phyloP scores from a whole-genome alignment of 2,329 filamentous ascomycete genomes.

The Aureobasidium subglaciale region DNA sequence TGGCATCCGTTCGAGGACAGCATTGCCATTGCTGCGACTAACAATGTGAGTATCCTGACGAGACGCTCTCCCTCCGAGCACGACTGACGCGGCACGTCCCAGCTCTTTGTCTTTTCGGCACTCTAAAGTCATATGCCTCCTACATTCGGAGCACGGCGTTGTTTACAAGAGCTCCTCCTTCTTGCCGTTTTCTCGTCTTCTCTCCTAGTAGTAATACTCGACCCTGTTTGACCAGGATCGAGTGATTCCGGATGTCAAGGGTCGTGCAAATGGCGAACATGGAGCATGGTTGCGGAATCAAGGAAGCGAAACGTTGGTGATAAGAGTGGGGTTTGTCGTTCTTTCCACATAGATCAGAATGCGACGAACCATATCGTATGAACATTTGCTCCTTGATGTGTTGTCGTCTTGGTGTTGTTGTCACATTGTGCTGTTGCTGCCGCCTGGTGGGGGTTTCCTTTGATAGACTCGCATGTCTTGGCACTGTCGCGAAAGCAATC shows the following conservation, averaged over 20 bases:
- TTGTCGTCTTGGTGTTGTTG: background rate
- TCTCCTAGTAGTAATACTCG: slow-evolving; percentile 7
- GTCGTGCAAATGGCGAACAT: slow-evolving; percentile 6
- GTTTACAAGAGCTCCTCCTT: background rate
- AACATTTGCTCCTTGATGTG: background rate
- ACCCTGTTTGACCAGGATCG: background rate
- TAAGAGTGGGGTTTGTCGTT: background rate
- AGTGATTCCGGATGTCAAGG: background rate
- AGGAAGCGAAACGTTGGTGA: background rate
- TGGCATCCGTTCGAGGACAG: slow-evolving; percentile 99
- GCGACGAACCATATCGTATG: background rate
- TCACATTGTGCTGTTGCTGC: too few relatives aligned
- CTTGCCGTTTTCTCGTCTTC: background rate
- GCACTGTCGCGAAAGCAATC: slow-evolving; percentile 11
- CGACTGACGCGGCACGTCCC: slow-evolving; percentile 17
- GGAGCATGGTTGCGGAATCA: background rate
- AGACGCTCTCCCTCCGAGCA: background rate
- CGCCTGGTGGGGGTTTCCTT: too few relatives aligned
- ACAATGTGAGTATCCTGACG: slow-evolving; percentile 68
- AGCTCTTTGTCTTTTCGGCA: slow-evolving; percentile 51
- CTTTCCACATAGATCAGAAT: slow-evolving; percentile 13
- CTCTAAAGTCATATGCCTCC: slow-evolving; percentile 31
- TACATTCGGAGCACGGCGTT: background rate
- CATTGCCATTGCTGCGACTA: slow-evolving; percentile 97
- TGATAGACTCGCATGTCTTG: slow-evolving; percentile 4